phyloP scores from a whole-genome alignment of 2,329 filamentous ascomycete species.

The Stagonosporopsis rhizophila region DNA sequence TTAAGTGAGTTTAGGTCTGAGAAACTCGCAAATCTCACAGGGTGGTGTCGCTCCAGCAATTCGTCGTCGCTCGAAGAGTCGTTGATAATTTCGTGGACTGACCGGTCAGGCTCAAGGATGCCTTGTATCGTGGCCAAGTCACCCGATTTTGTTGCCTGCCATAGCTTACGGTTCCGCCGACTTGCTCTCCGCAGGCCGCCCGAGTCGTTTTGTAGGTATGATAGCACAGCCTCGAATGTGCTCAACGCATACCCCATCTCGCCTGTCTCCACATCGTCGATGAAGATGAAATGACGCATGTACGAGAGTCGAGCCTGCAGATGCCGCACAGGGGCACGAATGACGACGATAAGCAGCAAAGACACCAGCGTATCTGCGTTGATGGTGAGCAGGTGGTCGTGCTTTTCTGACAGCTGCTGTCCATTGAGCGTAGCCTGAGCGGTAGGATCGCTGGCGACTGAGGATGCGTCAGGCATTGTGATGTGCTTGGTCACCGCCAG shows the following conservation, averaged over 20 bases:
- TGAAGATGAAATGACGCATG: slow-evolving; percentile 96
- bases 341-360: slow-evolving; percentile 87
- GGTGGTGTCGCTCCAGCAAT: slow-evolving; percentile 29
- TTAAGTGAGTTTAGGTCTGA: slow-evolving; percentile 36
- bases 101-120: slow-evolving; percentile 76
- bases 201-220: slow-evolving; percentile 85
- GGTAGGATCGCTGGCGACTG: slow-evolving; percentile 39
- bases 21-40: slow-evolving; percentile 44
- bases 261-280: slow-evolving; percentile 95
- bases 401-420: slow-evolving; percentile 57
- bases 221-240: slow-evolving; percentile 91
- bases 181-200: slow-evolving; percentile 83
- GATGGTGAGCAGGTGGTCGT: slow-evolving; percentile 65
- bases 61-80: slow-evolving; percentile 41
- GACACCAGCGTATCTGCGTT: slow-evolving; percentile 95
- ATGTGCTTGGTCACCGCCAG: slow-evolving; percentile 83
- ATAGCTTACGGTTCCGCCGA: slow-evolving; percentile 81
- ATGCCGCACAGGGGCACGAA: slow-evolving; percentile 85
- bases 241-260: slow-evolving; percentile 96
- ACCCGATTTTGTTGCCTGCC: slow-evolving; percentile 84
- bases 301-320: slow-evolving; percentile 90
- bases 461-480: slow-evolving; percentile 63
- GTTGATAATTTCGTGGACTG: slow-evolving; percentile 44
- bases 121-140: slow-evolving; percentile 75
- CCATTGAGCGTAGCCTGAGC: slow-evolving; percentile 29